These are phyloP conservation scores for Spatholobus suberectus DNA, from an alignment of 306 rosid genomes.

Conservation along the genomic window DNA sequence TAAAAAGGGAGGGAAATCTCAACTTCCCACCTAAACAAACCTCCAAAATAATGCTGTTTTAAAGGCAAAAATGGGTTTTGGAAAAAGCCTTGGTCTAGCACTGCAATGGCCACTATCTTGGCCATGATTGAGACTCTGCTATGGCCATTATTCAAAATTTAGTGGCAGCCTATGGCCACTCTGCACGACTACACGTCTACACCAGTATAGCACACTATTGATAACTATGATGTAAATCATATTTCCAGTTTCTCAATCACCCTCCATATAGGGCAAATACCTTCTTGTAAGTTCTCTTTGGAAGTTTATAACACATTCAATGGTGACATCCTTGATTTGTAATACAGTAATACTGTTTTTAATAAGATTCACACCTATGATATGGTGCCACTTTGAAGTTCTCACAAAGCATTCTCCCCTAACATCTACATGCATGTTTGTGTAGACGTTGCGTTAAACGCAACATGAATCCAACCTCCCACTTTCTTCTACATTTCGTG, in stretches of 20 bases:
- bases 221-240: neutral
- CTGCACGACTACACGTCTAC: neutral
- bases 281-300: neutral
- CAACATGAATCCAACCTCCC: no score
- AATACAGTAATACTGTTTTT: neutral
- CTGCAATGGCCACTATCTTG: neutral
- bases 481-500: no score
- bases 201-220: neutral
- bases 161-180: neutral
- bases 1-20: neutral
- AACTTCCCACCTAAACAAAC: neutral
- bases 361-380: constrained; percentile 4
- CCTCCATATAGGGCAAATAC: neutral
- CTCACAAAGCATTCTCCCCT: constrained; percentile 13
- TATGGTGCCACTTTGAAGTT: neutral
- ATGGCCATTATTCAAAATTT: neutral
- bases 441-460: no score
- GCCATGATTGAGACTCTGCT: neutral
- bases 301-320: neutral
- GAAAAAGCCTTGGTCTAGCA: neutral
- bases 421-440: neutral
- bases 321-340: neutral
- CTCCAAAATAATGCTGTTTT: neutral
- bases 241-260: neutral
- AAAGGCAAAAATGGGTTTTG: neutral